A percentile compares a stretch with the other conserved stretches of the same genome.
Conservation (phyloP, 2,329 filamentous ascomycete genomes). For the Ascochyta viciae-villosae region DNA sequence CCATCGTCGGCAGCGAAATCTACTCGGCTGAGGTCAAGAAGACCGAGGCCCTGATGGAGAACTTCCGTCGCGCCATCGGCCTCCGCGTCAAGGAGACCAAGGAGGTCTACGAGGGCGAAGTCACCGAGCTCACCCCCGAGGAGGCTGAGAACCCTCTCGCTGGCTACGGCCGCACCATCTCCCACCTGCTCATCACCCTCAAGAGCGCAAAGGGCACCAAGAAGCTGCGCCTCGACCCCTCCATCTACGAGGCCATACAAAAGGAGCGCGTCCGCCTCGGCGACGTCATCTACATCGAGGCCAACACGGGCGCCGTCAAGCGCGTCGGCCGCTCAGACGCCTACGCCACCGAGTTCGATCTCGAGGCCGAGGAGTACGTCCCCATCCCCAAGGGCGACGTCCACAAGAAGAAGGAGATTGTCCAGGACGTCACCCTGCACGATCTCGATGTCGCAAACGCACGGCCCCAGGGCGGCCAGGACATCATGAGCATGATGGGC, state of each 20-base stretch:
- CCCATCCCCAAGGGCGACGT: constrained; percentile 98
- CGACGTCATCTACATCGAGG: constrained; percentile 99
- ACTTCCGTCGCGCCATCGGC: constrained; percentile 93
- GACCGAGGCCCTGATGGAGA: constrained; percentile 99
- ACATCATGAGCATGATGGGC: constrained; percentile 99
- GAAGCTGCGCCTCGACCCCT: constrained; percentile 94
- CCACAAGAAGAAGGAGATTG: constrained; percentile 99
- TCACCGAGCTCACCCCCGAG: constrained; percentile 95
- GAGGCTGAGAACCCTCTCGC: constrained; percentile 97
- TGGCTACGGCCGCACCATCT: constrained; percentile 96
- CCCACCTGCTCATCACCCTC: constrained; percentile 89
- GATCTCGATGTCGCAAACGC: constrained; percentile 96
- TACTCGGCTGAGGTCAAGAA: constrained; percentile 99
- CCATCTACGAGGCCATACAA: constrained; percentile 98
- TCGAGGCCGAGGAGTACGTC: constrained; percentile 98
- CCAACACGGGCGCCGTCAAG: constrained; percentile 98
- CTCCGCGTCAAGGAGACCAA: constrained; percentile 98
- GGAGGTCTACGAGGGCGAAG: constrained; percentile 98
- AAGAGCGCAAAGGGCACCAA: constrained; percentile 97
- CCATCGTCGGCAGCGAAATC: constrained; percentile 96
- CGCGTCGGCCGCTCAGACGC: constrained; percentile 94
- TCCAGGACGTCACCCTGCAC: constrained; percentile 96
- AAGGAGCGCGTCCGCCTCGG: constrained; percentile 96
- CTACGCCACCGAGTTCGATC: constrained; percentile 97
- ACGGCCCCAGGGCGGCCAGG: constrained; percentile 92